A percentile compares a stretch with the other conserved stretches of the same genome.
These are phyloP conservation scores for Rhodotorula sp. DNA, from an alignment of 1,284 basidiomycete genomes.

Conservation along the genomic window DNA sequence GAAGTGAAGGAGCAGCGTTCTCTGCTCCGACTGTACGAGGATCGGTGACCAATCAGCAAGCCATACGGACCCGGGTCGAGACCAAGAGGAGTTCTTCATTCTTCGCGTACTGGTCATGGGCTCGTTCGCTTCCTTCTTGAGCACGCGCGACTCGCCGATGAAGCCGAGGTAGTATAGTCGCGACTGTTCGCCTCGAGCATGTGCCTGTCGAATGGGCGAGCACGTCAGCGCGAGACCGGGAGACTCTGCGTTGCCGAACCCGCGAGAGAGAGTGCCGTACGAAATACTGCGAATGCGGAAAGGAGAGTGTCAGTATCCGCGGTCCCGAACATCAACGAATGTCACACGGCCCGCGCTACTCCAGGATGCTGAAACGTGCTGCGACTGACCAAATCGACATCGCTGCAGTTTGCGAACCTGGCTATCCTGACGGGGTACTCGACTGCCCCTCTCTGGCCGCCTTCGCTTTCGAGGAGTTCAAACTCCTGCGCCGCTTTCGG, in stretches of 20 bases:
- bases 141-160: constrained; percentile 65
- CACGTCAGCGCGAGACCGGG: not conserved
- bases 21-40: constrained; percentile 31
- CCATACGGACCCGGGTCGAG: not conserved
- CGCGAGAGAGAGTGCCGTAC: constrained; percentile 54
- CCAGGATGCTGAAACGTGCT: not conserved
- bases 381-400: constrained; percentile 50
- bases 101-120: constrained; percentile 22
- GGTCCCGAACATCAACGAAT: too few species aligned
- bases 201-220: constrained; percentile 47
- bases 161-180: constrained; percentile 75
- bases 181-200: constrained; percentile 62
- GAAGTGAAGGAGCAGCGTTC: constrained; percentile 20
- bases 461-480: constrained; percentile 65
- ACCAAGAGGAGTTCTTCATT: too few species aligned
- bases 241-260: not conserved
- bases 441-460: constrained; percentile 53
- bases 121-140: constrained; percentile 55
- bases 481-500: constrained; percentile 66
- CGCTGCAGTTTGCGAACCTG: constrained; percentile 68
- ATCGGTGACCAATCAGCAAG: not conserved
- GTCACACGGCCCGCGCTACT: not conserved
- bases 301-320: not conserved
- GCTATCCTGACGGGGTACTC: constrained; percentile 75
- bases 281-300: constrained; percentile 63